phyloP scores from a whole-genome alignment of 768 basidiomycete species.

The Suillus discolor region DNA sequence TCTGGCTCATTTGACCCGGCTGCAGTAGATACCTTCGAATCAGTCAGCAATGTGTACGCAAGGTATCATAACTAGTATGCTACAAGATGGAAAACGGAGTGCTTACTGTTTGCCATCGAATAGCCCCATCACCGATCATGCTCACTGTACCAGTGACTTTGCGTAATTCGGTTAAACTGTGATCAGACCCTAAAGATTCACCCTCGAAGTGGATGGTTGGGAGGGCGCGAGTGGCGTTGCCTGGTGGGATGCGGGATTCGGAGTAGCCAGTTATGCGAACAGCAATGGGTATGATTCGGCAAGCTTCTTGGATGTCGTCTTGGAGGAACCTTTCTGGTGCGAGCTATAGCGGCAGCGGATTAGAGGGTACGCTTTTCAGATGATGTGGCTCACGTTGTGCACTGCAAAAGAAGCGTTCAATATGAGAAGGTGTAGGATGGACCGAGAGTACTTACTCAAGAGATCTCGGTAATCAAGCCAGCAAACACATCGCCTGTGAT shows the following conservation, averaged over 20 bases:
- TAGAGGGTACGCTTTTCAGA: background rate
- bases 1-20: conserved; percentile 37
- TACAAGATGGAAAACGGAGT: background rate
- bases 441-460: conserved; percentile 40
- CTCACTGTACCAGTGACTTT: conserved; percentile 45
- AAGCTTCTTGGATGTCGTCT: conserved; percentile 42
- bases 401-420: conserved; percentile 24
- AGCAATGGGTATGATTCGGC: conserved; percentile 55
- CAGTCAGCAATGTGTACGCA: conserved; percentile 1
- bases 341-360: conserved; percentile 19
- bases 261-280: conserved; percentile 45
- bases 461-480: conserved; percentile 63
- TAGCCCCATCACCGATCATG: conserved; percentile 49
- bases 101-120: conserved; percentile 55
- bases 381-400: conserved; percentile 37
- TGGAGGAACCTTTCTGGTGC: conserved; percentile 33
- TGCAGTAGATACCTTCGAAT: conserved; percentile 34
- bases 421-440: background rate
- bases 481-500: conserved; percentile 51
- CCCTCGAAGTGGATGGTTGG: conserved; percentile 57
- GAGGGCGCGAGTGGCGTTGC: conserved; percentile 34
- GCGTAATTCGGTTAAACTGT: conserved; percentile 34
- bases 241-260: conserved; percentile 23
- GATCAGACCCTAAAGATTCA: conserved; percentile 42
- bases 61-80: background rate